Evolutionary conservation across 1,139 yeast species (phyloP).

Genomic region (Arxiozyma bovina): DNA sequence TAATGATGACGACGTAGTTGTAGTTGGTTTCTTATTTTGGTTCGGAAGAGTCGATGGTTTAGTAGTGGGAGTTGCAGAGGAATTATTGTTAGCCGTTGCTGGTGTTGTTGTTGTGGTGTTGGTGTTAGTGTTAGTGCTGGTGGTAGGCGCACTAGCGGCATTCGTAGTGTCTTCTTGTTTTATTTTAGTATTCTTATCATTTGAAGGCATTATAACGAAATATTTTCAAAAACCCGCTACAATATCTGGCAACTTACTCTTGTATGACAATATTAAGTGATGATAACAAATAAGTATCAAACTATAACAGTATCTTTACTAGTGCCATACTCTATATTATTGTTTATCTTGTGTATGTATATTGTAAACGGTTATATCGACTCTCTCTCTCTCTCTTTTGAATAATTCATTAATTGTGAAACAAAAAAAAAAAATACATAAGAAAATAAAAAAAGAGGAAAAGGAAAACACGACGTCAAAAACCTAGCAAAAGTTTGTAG

Average conservation of each 20-base stretch:
- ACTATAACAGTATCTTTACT: neutral
- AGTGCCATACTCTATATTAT: neutral
- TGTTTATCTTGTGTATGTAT: neutral
- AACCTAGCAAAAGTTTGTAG: no score
- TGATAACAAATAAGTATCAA: no score
- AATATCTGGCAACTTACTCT: neutral
- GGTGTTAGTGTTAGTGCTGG: no score
- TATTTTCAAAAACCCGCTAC: neutral
- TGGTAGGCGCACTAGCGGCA: neutral
- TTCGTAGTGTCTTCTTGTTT: neutral
- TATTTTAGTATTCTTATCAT: neutral
- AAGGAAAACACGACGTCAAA: no score
- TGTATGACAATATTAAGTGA: neutral
- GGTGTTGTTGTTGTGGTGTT: neutral
- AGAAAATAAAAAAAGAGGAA: no score
- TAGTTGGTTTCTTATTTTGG: neutral
- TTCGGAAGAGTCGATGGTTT: conserved; percentile 2
- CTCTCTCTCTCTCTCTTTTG: neutral
- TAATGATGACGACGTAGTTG: neutral
- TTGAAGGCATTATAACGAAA: neutral
- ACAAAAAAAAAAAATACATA: no score
- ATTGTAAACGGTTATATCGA: neutral
- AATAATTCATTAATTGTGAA: no score
- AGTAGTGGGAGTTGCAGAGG: neutral
- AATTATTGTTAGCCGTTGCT: neutral